A percentile compares a stretch with the other conserved stretches of the same genome.
phyloP scores from a whole-genome alignment of 2,329 filamentous ascomycete species.

The Gyromitra esculenta region DNA sequence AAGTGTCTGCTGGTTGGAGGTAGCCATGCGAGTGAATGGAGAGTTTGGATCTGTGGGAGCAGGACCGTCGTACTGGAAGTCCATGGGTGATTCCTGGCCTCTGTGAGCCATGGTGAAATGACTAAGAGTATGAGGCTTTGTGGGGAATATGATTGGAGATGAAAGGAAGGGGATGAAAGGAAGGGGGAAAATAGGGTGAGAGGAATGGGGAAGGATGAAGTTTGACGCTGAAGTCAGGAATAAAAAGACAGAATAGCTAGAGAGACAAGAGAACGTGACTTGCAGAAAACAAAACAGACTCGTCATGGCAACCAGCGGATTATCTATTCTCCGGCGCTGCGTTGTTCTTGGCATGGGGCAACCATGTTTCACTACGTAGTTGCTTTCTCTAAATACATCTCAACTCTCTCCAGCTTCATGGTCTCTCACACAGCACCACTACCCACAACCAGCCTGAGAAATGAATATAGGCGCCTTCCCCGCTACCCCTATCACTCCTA shows the following conservation, averaged over 20 bases:
- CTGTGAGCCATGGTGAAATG: constrained; percentile 56
- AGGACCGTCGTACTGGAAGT: constrained; percentile 66
- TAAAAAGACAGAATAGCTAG: neutral
- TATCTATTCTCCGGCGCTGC: constrained; percentile 18
- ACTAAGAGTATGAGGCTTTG: too few species aligned
- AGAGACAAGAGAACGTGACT: neutral
- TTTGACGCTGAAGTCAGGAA: neutral
- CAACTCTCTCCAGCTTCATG: neutral
- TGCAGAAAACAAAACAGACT: neutral
- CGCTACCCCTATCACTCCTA: constrained; percentile 56
- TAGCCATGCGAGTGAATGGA: constrained; percentile 61
- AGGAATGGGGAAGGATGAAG: neutral
- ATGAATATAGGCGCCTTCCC: constrained; percentile 37
- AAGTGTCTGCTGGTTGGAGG: constrained; percentile 33
- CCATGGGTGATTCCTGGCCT: constrained; percentile 65
- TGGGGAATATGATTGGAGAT: neutral
- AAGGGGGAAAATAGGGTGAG: too few species aligned
- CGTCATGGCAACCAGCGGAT: constrained; percentile 37
- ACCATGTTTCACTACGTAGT: neutral
- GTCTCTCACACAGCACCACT: neutral
- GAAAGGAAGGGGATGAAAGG: neutral
- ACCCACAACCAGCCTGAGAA: neutral
- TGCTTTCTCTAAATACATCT: neutral
- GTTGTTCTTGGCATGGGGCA: neutral
- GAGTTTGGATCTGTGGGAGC: constrained; percentile 64